Percentiles rank a stretch among this genome's conserved stretches.
Evolutionary conservation across 805 yeast species (phyloP).

Genomic region (Saccharomycodes ludwigii): DNA sequence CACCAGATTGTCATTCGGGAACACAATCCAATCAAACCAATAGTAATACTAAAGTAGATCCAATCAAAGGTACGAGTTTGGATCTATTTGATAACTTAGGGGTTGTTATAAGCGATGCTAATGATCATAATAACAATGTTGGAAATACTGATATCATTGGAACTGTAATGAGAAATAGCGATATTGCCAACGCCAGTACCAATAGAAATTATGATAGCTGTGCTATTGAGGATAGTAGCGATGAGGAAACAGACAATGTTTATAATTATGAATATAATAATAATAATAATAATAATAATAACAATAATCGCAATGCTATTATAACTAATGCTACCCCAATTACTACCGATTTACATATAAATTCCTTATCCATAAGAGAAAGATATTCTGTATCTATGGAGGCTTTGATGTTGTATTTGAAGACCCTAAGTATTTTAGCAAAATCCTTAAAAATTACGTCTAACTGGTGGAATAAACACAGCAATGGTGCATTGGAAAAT

Average conservation of each 20-base stretch:
- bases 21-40: no score
- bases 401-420: slow-evolving; percentile 75
- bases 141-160: slow-evolving; percentile 25
- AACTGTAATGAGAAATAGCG: no score
- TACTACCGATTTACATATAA: no score
- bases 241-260: slow-evolving; percentile 9
- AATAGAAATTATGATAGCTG: slow-evolving; percentile 20
- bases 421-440: slow-evolving; percentile 70
- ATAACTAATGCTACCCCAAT: no score
- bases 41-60: no score
- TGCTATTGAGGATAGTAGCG: slow-evolving; percentile 27
- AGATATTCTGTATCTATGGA: slow-evolving; percentile 45
- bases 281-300: no score
- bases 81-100: no score
- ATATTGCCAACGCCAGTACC: no score
- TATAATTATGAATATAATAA: no score
- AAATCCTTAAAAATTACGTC: slow-evolving; percentile 79
- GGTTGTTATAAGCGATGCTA: slow-evolving; percentile 7
- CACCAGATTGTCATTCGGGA: slow-evolving; percentile 9
- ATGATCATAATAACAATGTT: slow-evolving; percentile 12
- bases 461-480: slow-evolving; percentile 67
- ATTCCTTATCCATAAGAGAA: no score
- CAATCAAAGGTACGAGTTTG: no score
- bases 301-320: slow-evolving; percentile 6
- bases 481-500: slow-evolving; percentile 22